Conservation (phyloP, 306 rosid genomes). For the Fagus crenata region DNA sequence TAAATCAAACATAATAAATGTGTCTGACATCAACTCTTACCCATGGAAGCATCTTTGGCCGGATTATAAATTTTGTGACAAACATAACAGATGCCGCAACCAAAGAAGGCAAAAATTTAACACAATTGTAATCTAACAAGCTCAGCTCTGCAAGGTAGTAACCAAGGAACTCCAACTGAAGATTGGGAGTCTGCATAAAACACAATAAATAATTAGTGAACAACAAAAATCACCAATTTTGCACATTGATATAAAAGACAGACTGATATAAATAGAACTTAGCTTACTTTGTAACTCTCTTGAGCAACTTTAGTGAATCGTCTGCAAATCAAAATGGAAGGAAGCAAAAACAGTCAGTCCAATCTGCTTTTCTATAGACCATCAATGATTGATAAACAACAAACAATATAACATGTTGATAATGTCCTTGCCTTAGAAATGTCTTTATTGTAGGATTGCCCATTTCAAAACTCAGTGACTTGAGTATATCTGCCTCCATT, state of each 20-base stretch:
- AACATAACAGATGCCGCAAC: constrained; percentile 78
- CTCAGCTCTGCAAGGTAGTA: constrained; percentile 88
- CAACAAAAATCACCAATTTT: background rate
- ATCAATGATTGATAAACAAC: background rate
- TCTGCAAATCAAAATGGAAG: constrained; percentile 44
- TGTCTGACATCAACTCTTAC: constrained; percentile 36
- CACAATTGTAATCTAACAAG: constrained; percentile 69
- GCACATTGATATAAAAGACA: background rate
- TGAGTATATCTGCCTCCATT: constrained; percentile 86
- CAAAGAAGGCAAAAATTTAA: constrained; percentile 79
- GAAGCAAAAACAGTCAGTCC: constrained; percentile 13
- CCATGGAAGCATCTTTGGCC: constrained; percentile 72
- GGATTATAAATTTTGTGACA: constrained; percentile 65
- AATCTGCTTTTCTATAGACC: background rate
- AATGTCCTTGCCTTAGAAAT: constrained; percentile 62
- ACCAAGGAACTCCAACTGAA: constrained; percentile 74
- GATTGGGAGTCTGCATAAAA: constrained; percentile 45
- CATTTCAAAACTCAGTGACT: constrained; percentile 69
- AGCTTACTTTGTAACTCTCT: constrained; percentile 55
- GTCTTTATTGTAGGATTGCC: constrained; percentile 83
- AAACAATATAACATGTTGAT: background rate
- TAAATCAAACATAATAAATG: background rate
- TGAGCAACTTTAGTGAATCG: constrained; percentile 57
- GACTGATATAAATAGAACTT: background rate
- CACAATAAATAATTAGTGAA: constrained; percentile 23